Evolutionary conservation across 2,329 filamentous ascomycete species (phyloP).

Genomic region (Aspergillus luchuensis): DNA sequence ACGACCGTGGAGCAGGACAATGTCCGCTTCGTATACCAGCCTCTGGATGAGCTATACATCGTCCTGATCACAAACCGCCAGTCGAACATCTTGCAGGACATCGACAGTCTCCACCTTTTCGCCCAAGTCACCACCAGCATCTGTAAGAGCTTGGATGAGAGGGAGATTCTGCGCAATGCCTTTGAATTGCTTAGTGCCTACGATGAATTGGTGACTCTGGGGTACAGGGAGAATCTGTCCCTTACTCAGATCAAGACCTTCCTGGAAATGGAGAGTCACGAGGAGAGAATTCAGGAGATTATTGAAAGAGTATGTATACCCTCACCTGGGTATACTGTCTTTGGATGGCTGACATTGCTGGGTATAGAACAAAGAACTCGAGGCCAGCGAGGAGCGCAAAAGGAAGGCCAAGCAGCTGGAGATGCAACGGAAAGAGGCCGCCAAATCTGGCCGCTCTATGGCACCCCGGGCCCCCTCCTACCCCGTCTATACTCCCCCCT

Average conservation of each 20-base stretch:
- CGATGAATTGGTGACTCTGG: conserved; percentile 92
- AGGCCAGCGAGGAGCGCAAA: conserved; percentile 97
- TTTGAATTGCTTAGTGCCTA: conserved; percentile 96
- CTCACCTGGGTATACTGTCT: conserved; percentile 25
- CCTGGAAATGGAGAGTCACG: conserved; percentile 98
- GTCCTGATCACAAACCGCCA: conserved; percentile 99
- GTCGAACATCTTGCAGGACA: conserved; percentile 98
- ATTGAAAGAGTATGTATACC: conserved; percentile 71
- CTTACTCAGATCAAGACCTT: conserved; percentile 99
- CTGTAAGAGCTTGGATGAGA: conserved; percentile 93
- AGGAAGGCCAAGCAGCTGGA: conserved; percentile 98
- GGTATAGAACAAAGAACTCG: conserved; percentile 89
- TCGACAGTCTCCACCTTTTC: conserved; percentile 96
- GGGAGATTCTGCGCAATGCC: conserved; percentile 91
- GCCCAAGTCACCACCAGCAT: conserved; percentile 96
- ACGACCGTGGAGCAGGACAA: conserved; percentile 99
- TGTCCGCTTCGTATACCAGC: conserved; percentile 99
- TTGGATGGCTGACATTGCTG: conserved; percentile 25
- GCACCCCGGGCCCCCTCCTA: conserved; percentile 78
- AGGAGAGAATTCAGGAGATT: conserved; percentile 98
- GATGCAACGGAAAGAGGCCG: conserved; percentile 96
- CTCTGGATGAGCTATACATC: conserved; percentile 98
- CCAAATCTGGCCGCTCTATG: conserved; percentile 68
- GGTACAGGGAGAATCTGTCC: conserved; percentile 94
- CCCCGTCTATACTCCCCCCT: conserved; percentile 82